Base-by-base conservation (phyloP, 768 basidiomycete species). In the Termitomyces heimii region DNA sequence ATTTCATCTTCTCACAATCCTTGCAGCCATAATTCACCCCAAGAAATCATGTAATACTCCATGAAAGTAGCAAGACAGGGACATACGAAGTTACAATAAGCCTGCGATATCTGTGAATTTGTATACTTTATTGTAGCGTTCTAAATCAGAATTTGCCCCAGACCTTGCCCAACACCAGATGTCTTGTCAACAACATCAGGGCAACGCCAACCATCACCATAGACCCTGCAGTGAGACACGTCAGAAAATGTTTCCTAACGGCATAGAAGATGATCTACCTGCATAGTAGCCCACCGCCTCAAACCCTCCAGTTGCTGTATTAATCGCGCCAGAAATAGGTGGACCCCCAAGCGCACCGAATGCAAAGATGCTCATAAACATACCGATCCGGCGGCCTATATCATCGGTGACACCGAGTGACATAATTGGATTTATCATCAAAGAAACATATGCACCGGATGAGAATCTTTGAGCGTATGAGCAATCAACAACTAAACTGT, bases 261-360 rank as follows among this genome's bases (percentile, higher is more conserved):
- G 28, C 14, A 7, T 8, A 26, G 13, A 24, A 28, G 10, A 26
- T 22, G 14, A n/a, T 48, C 12, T 18, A 65, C 65, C 65, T 54
- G 65, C 65, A 61, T 63, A 66, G 29, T 63, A 65, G 22, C 84
- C 84, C 9, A 84, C 82, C 2, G 64, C 73, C 40, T 75, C 70
- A 62, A 81, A 92, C 0, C 76, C 75, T 2, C 77, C 79, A 1
- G 83, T 80, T 0, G 77, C 73, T 0, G 66, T 66, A 53, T 78
- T 77, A 61, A 91, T 87, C 0, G 84, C 84, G 0, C 89, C 89
- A 8, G 86, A 86, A 58, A 89, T 85, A 0, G 89, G 89, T 3
- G 87, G 86, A 0, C 89, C 89, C 0, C 76, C 77, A 3, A 90
- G 72, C 0, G 84, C 85, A 8, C 86, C 86, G 18, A 89, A 39